Evolutionary conservation across 495 filamentous ascomycete genomes (phyloP), one percentile per base, ranked within the genome.

Genomic region (Ramalina intermedia): DNA sequence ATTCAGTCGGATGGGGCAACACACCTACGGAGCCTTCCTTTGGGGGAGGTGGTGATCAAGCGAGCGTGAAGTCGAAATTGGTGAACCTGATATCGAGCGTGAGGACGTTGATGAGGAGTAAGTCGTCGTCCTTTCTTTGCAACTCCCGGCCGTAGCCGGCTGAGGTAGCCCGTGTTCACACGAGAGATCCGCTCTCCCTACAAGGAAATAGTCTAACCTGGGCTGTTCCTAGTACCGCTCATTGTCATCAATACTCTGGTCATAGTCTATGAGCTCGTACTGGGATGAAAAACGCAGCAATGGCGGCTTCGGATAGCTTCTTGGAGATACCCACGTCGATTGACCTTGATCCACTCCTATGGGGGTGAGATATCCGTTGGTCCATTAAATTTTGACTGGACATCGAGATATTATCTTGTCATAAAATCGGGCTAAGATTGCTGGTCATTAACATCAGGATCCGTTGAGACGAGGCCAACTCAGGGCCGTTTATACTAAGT

Each of bases 71-170:
- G 69, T 82, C 78, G 33, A 89, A 86, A 62, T 73, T 87, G 23
- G 74, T 96, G 55, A 89, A 93, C 63, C 64, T 96, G 64, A 88
- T 96, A 55, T 81, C 85, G 18, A 87, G 84, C 60, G 86, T 95
- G 53, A 70, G 91, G 66, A 95, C 87, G 46, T 66, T 96, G 43
- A 94, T 94, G 87, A 79, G 91, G 70, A 87, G 90, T 96, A 76
- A 47, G 87, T 79, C 23, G 41, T 42, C 14, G 39, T 18, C 17
- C n/a, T 12, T 20, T 18, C 14, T 1, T 23, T 9, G 8, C 17
- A 41, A 8, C 1, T 41, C 39, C 17, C 39, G 9, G 12, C 11
- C 8, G 8, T 14, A 8, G 8, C 39, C 16, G 14, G 39, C 21
- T 23, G 8, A 41, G 17, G 6, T n/a, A 23, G 39, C 16, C 39